phyloP scores from a whole-genome alignment of 441 rosid genomes.

The Populus hybrid region DNA sequence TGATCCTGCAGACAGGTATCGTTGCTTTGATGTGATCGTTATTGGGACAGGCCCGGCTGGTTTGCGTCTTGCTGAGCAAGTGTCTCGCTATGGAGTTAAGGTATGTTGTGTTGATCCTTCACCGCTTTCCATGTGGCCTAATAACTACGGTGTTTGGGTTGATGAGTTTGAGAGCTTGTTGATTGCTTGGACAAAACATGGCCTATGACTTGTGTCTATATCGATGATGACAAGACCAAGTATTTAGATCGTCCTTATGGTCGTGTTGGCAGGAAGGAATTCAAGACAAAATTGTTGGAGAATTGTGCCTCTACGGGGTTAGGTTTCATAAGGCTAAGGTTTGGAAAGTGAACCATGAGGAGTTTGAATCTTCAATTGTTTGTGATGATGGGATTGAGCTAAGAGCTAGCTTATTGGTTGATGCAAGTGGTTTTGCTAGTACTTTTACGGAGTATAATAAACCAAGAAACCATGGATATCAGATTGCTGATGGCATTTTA shows the following conservation, averaged over 20 bases:
- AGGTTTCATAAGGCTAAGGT: slow-evolving; percentile 52
- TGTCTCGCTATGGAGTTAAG: slow-evolving; percentile 44
- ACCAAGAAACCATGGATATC: slow-evolving; percentile 67
- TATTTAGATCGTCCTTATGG: slow-evolving; percentile 57
- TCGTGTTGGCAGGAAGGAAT: slow-evolving; percentile 41
- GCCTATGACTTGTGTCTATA: slow-evolving; percentile 47
- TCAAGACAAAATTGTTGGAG: slow-evolving; percentile 45
- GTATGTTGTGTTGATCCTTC: slow-evolving; percentile 70
- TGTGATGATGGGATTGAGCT: slow-evolving; percentile 56
- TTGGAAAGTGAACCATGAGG: slow-evolving; percentile 55
- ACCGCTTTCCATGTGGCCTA: slow-evolving; percentile 58
- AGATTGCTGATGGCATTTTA: slow-evolving; percentile 66
- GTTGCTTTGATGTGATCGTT: slow-evolving; percentile 43
- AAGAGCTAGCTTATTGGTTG: slow-evolving; percentile 53
- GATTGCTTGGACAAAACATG: slow-evolving; percentile 61
- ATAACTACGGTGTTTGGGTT: slow-evolving; percentile 51
- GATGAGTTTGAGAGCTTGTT: slow-evolving; percentile 22
- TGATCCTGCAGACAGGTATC: slow-evolving; percentile 29
- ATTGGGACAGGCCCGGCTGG: slow-evolving; percentile 70
- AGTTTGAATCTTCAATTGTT: slow-evolving; percentile 40
- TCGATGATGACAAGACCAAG: slow-evolving; percentile 46
- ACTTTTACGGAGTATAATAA: slow-evolving; percentile 42
- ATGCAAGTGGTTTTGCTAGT: slow-evolving; percentile 57
- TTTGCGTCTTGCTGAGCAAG: slow-evolving; percentile 61
- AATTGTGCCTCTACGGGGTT: slow-evolving; percentile 44